Evolutionary conservation across 2,329 filamentous ascomycete species (phyloP), one percentile per base, ranked within the genome.

Genomic region (Scedosporium boydii): DNA sequence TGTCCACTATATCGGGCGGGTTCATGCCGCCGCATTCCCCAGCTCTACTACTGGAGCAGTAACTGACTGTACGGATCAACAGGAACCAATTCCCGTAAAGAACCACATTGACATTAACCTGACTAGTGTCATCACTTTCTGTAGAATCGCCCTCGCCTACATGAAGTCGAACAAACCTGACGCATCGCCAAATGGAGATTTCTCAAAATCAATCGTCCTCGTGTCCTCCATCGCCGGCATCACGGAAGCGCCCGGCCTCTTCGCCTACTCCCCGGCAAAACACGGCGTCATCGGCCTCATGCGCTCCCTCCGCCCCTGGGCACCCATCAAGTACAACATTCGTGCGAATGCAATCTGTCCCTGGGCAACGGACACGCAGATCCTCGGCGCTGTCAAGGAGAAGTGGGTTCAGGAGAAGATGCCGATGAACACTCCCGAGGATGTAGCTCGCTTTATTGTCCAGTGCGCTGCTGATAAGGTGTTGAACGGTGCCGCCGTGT

Each of bases 231-330:
- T 77, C 1, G 78, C 79, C 0, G 79, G 79, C 2, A 80, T 82
- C 65, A 77, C 77, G 16, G 77, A 80, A 44, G 74, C 76, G 4
- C 78, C 80, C 0, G 78, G 77, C 0, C 68, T 81, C 1, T 76
- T 77, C 59, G 71, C 80, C 26, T 82, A 83, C 65, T 74, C 75
- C 3, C 71, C 78, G 0, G 71, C 75, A 5, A 81, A 82, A 65
- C 80, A 82, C 64, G 79, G 77, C n/a, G 74, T 82, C 0, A 71
- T 80, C 29, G 80, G 80, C 0, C 69, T 81, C 6, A 78, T 81
- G 74, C 73, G 80, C 23, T 74, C 76, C 18, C 68, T 82, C 29
- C 72, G 77, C 42, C 65, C 65, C 1, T 71, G 65, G 63, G 65
- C 69, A 1, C 69, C 77, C 1, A 64, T 67, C 2, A 66, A 71